Percentiles rank a stretch among this genome's conserved stretches.
phyloP scores from a whole-genome alignment of 208 protist species.

The Porcisia deanei region DNA sequence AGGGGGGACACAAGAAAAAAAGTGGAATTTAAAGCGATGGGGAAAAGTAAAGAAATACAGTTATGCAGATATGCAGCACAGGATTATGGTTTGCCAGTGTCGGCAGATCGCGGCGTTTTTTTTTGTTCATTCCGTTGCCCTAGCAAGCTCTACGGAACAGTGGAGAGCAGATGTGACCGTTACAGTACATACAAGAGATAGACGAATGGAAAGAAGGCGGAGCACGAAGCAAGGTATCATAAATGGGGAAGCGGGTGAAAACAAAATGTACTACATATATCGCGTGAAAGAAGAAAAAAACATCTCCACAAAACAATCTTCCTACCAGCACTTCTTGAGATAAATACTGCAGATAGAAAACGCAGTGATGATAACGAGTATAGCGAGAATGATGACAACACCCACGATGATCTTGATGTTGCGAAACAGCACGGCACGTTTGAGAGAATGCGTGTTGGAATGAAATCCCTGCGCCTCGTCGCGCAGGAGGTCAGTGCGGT shows the following conservation, averaged over 20 bases:
- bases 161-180: neutral
- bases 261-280: no score
- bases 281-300: neutral
- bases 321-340: slow-evolving; percentile 64
- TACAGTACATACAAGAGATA: neutral
- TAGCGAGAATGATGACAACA: slow-evolving; percentile 45
- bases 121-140: neutral
- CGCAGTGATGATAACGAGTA: slow-evolving; percentile 66
- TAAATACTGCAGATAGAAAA: slow-evolving; percentile 67
- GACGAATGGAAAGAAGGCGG: neutral
- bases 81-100: neutral
- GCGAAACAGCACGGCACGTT: slow-evolving; percentile 55
- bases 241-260: no score
- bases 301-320: neutral
- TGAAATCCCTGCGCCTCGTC: slow-evolving; percentile 73
- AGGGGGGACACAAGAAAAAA: neutral
- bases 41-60: neutral
- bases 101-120: neutral
- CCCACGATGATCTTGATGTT: slow-evolving; percentile 71
- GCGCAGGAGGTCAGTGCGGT: slow-evolving; percentile 69
- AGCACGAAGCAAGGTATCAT: neutral
- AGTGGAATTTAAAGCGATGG: neutral
- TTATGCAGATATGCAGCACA: neutral
- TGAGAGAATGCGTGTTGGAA: slow-evolving; percentile 49
- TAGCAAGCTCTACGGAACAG: neutral